Base-by-base conservation (phyloP, 2,329 filamentous ascomycete genomes). In the Cordyceps pruinosa region DNA sequence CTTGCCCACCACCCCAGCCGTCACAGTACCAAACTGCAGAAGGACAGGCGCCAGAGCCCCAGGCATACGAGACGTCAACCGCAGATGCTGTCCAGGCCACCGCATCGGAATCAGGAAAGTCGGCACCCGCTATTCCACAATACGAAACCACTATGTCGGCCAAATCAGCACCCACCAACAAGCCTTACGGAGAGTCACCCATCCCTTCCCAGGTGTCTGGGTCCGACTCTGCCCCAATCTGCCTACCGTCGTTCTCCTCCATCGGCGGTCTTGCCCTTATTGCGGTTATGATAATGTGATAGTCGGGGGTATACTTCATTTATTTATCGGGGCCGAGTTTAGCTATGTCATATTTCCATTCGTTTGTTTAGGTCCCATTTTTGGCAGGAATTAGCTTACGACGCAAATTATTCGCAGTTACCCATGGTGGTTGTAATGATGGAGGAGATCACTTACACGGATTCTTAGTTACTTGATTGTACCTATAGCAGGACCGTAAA, bases 181-280 rank as follows among this genome's bases (percentile, higher is more conserved):
- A 51, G 5, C 58, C 63, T 2, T 59, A 62, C 10, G 63, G 63
- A 8, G 57, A 60, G 10, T 62, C 64, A 8, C 61, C 62, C 17
- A 55, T 62, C 10, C 68, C 69, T 21, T 68, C 63, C 7, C 63
- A 60, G 25, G 64, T 72, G 2, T 60, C 60, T 6, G 60, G 64
- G 5, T 70, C 70, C 3, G 63, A 64, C 45, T 68, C 67, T 2
- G 62, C 53, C 1, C 62, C 58, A 17, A 61, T 62, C 21, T 60
- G 60, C 3, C 44, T 65, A 17, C 60, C 64, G 6, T 57, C 64
- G 4, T 47, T 70, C 10, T 47, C 58, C 7, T 61, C 54, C 2
- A 59, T 71, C 39, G 60, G 61, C 9, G 62, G 62, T n/a, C 48
- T 72, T 1, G 57, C 67, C 17, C 26, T 71, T 6, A 55, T 69